Base-by-base conservation (phyloP, 2,329 filamentous ascomycete species). In the Akanthomyces lecanii region DNA sequence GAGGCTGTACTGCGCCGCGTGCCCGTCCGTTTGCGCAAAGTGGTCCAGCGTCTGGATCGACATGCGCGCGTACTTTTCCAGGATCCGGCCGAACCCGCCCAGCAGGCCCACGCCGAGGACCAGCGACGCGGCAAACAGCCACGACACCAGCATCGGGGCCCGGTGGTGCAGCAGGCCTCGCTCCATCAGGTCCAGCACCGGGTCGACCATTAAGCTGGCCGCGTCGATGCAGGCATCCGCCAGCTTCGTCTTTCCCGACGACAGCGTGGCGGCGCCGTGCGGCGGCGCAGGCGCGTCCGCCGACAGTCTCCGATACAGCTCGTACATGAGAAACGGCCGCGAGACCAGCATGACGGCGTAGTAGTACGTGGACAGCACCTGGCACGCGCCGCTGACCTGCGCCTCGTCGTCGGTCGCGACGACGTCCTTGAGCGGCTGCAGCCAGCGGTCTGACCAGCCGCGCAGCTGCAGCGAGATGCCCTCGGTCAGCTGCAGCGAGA, bases 311-410 rank as follows among this genome's bases (percentile, higher is more conserved):
- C 76, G 75, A 57, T 77, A 79, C 3, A 84, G 72, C 68, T 84
- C 82, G 55, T 82, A 83, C 81, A 84, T 83, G 7, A 85, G 73
- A 57, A 85, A 85, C 0, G 82, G 82, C 1, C 82, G 73, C 0
- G 82, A 82, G 0, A 84, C 81, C 3, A 85, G 74, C 74, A 85
- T 84, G n/a, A 84, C 82, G 0, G 81, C 79, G 63, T 85, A 84
- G 69, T 84, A 83, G 62, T 84, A 85, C 1, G 81, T 80, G 0
- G 79, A 76, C 8, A 85, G 68, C 0, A 82, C 77, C 68, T 83
- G 81, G 33, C 80, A 82, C 0, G 81, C 81, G 0, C 81, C 82
- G 8, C 76, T 76, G 0, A 75, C 70, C 60, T 76, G 72, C 0
- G 71, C 70, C 14, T 74, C 65, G 4, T 68, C 67, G 2, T 66